Evolutionary conservation across 352 stramenopile genomes (phyloP).

Genomic region (Globisporangium emineosum): DNA sequence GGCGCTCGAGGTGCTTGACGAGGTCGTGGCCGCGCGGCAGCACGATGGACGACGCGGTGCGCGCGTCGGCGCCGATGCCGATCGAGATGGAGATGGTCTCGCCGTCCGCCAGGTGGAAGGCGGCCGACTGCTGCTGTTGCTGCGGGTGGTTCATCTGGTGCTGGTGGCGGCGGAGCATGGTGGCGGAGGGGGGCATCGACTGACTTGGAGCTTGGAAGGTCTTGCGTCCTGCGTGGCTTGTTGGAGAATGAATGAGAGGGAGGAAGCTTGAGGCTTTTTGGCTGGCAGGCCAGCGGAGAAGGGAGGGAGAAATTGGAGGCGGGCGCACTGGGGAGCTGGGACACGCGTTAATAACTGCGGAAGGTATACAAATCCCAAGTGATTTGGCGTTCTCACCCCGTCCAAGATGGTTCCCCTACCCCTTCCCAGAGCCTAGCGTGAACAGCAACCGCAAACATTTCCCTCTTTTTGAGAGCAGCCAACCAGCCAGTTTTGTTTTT

Average conservation of each 20-base stretch:
- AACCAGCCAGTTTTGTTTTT: slow-evolving; percentile 8
- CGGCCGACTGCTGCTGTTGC: slow-evolving; percentile 11
- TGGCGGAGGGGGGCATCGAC: background rate
- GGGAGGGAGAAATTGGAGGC: background rate
- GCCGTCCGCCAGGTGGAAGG: background rate
- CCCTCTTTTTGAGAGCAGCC: background rate
- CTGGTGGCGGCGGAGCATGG: slow-evolving; percentile 3
- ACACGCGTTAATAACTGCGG: slow-evolving; percentile 8
- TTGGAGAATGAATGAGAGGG: slow-evolving; percentile 15
- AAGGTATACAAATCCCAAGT: slow-evolving; percentile 9
- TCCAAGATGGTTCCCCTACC: background rate
- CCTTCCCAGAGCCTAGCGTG: background rate
- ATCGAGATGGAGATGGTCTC: slow-evolving; percentile 59
- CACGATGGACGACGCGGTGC: slow-evolving; percentile 39
- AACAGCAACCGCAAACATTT: background rate
- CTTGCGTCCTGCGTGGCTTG: slow-evolving; percentile 6
- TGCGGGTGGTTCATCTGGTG: slow-evolving; percentile 23
- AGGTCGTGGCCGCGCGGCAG: slow-evolving; percentile 48
- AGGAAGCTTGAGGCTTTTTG: too few species aligned
- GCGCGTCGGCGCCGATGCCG: slow-evolving; percentile 27
- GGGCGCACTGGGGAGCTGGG: background rate
- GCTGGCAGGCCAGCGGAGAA: too few species aligned
- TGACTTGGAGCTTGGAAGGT: background rate
- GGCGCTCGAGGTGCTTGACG: slow-evolving; percentile 42
- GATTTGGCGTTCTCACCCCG: background rate